A percentile compares a stretch with the other conserved stretches of the same genome.
Conservation (phyloP, 2,329 filamentous ascomycete genomes). For the Penicillium verrucosum region DNA sequence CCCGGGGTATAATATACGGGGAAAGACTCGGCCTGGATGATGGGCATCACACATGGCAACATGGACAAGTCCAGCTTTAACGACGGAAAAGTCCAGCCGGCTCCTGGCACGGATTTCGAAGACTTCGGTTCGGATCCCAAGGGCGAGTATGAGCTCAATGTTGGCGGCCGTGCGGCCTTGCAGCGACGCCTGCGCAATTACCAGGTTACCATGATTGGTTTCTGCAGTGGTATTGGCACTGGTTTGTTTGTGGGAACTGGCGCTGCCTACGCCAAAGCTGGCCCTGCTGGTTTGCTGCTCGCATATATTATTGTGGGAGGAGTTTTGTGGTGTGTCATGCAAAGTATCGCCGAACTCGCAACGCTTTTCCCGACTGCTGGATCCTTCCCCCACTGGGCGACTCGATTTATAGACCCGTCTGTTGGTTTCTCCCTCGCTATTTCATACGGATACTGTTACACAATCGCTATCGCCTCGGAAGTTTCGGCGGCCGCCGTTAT, state of each 20-base stretch:
- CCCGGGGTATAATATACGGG: not conserved
- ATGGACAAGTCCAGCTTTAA: constrained; percentile 18
- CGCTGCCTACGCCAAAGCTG: constrained; percentile 64
- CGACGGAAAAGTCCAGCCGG: constrained; percentile 16
- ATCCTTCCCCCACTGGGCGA: constrained; percentile 87
- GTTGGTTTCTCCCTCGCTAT: constrained; percentile 83
- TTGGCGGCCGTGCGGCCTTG: constrained; percentile 32
- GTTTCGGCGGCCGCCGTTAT: constrained; percentile 83
- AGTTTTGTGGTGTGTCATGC: constrained; percentile 87
- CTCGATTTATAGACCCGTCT: constrained; percentile 82
- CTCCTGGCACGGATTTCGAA: constrained; percentile 5
- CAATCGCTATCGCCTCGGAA: constrained; percentile 75
- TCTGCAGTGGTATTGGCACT: constrained; percentile 53
- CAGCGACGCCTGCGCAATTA: constrained; percentile 37
- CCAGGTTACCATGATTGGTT: constrained; percentile 34
- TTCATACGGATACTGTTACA: constrained; percentile 75
- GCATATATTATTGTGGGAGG: constrained; percentile 60
- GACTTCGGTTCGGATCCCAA: constrained; percentile 19
- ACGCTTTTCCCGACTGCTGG: constrained; percentile 88
- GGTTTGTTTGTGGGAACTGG: constrained; percentile 83
- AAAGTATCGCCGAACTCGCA: constrained; percentile 84
- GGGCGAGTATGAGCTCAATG: constrained; percentile 31
- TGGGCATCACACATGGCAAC: not conserved
- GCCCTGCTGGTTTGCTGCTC: constrained; percentile 70
- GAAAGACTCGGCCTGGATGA: not conserved